Evolutionary conservation across 148 eudicot species (phyloP), one percentile per base, ranked within the genome.

Genomic region (Rhododendron ovatum): DNA sequence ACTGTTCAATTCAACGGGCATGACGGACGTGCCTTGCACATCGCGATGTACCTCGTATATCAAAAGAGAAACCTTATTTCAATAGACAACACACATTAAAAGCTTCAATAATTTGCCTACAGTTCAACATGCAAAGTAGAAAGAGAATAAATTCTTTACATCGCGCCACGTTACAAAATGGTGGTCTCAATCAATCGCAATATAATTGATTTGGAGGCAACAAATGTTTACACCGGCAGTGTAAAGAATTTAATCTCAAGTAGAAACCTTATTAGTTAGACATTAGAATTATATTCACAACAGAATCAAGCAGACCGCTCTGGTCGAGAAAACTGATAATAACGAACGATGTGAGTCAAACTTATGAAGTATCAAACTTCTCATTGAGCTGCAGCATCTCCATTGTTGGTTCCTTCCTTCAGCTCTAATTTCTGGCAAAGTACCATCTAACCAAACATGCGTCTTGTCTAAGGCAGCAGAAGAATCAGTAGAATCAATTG

Each of bases 301-400:
- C 73, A 8, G 33, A 65, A 57, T 12, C 78, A 74, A 69, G 86
- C 82, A 87, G 71, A 82, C 15, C 7, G 5, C 30, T 35, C 86
- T 10, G 41, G 30, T 43, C 87, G 57, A 76, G 84, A 71, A 83
- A 71, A 57, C 76, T 47, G 30, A 28, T 39, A 39, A 39, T 39
- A 53, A 65, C 28, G 37, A 35, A 35, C 37, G 37, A 35, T 5
- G 61, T 55, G 12, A 45, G 35, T 22, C 48, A 82, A 17, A 53
- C 73, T 41, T 12, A 71, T 39, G 37, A 2, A 35, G 37, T 35
- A 39, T 39, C 41, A 3, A 39, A 39, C 41, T 39, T 39, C 41
- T 94, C 88, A 92, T 83, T 94, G 98, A 82, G 91, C 91, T 55
- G 90, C 91, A 82, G 85, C 86, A 69, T 91, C 96, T 73, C 91